These are phyloP conservation scores for Paramarasmius palmivorus DNA, from an alignment of 1,284 basidiomycete species.

Conservation along the genomic window DNA sequence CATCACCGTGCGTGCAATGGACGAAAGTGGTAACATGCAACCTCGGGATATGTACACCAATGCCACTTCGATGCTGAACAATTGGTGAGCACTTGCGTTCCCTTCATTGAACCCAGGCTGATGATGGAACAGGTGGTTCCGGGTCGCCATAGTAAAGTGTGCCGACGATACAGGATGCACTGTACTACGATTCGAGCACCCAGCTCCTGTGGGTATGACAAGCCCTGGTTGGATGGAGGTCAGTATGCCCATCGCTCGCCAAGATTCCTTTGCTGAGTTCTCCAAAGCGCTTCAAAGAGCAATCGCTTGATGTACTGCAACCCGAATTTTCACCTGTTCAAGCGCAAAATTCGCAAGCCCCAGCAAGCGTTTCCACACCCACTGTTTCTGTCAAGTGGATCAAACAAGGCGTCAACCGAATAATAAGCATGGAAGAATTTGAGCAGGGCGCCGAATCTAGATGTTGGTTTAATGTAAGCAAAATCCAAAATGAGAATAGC, in stretches of 20 bases:
- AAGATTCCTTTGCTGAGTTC: not conserved
- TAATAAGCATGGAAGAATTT: not conserved
- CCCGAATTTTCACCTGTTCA: not conserved
- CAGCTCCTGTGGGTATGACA: constrained; percentile 36
- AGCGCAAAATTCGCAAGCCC: not conserved
- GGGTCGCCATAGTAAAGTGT: constrained; percentile 45
- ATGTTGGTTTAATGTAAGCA: constrained; percentile 4
- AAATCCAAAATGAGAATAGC: not conserved
- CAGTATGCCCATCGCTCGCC: not conserved
- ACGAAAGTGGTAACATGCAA: constrained; percentile 52
- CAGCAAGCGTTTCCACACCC: not conserved
- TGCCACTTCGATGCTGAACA: constrained; percentile 63
- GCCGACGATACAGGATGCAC: constrained; percentile 33
- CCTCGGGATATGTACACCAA: constrained; percentile 55
- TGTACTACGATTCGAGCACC: constrained; percentile 59
- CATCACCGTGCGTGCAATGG: constrained; percentile 59
- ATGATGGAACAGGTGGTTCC: constrained; percentile 50
- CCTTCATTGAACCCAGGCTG: not conserved
- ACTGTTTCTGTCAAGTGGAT: not conserved
- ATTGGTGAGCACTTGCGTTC: constrained; percentile 31
- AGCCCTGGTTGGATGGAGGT: constrained; percentile 9
- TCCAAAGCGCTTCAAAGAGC: constrained; percentile 4
- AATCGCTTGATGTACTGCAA: not conserved
- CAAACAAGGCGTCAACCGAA: not conserved
- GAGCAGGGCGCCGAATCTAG: not conserved